A percentile compares a stretch with the other conserved stretches of the same genome.
These are phyloP conservation scores for Sugiyamaella qingdaonensis DNA, from an alignment of 805 yeast genomes.

Conservation along the genomic window DNA sequence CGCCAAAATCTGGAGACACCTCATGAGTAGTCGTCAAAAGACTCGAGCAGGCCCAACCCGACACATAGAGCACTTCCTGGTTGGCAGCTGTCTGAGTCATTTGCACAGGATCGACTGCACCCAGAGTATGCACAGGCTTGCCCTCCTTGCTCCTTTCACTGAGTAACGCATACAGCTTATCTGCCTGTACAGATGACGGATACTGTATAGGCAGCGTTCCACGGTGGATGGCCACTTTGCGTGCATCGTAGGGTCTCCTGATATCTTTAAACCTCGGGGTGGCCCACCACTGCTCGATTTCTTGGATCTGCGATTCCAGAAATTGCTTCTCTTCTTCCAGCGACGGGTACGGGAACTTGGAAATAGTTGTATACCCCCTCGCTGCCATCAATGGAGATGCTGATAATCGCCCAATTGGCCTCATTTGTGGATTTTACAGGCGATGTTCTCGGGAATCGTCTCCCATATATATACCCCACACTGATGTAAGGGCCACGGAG, in stretches of 20 bases:
- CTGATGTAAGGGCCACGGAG: neutral
- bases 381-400: neutral
- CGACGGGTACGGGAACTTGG: constrained; percentile 37
- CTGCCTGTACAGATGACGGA: constrained; percentile 52
- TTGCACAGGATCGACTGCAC: constrained; percentile 60
- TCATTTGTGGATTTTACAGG: neutral
- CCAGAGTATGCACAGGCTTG: constrained; percentile 53
- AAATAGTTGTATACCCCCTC: constrained; percentile 17
- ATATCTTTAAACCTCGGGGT: constrained; percentile 45
- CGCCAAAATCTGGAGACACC: constrained; percentile 64
- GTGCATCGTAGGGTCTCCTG: constrained; percentile 50
- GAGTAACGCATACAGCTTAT: constrained; percentile 45
- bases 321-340: constrained; percentile 30
- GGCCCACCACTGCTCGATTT: constrained; percentile 48
- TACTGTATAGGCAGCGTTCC: constrained; percentile 42
- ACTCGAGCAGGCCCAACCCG: constrained; percentile 61
- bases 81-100: constrained; percentile 53
- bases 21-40: constrained; percentile 58
- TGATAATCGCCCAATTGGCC: neutral
- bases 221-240: constrained; percentile 49
- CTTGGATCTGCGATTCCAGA: constrained; percentile 33
- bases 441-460: neutral
- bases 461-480: neutral
- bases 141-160: constrained; percentile 38
- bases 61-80: constrained; percentile 51